These are phyloP conservation scores for Colletotrichum acutatum DNA, from an alignment of 2,329 filamentous ascomycete species.

Conservation along the genomic window DNA sequence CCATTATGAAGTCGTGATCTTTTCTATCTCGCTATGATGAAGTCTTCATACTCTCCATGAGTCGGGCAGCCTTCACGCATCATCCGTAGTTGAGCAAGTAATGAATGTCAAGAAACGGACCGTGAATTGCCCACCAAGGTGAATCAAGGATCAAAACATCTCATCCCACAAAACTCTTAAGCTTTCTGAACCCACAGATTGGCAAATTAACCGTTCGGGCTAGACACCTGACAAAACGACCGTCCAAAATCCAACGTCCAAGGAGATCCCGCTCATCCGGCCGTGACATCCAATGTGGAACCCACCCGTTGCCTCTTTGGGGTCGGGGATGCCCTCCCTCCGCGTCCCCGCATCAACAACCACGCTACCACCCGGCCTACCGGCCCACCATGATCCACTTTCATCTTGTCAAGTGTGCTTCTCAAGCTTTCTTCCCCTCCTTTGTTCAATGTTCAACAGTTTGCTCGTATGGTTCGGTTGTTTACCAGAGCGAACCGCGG, in stretches of 20 bases:
- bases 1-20: background rate
- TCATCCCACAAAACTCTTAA: background rate
- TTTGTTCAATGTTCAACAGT: too few relatives aligned
- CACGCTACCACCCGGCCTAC: background rate
- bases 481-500: constrained; percentile 7
- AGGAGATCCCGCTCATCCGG: constrained; percentile 31
- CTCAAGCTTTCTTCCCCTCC: background rate
- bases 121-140: too few relatives aligned
- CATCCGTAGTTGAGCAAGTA: background rate
- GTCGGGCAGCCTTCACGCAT: too few relatives aligned
- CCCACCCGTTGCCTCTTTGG: constrained; percentile 25
- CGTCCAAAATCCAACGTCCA: too few relatives aligned
- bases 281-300: background rate
- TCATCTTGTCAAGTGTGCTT: background rate
- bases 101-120: background rate
- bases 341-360: constrained; percentile 29
- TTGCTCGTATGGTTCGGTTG: background rate
- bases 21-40: background rate
- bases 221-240: background rate
- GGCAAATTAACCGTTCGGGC: background rate
- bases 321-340: constrained; percentile 35
- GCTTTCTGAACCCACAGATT: background rate
- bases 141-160: background rate
- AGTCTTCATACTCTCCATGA: background rate
- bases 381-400: background rate